Evolutionary conservation across 306 rosid genomes (phyloP).

Genomic region (Oxytropis ochrocephala): DNA sequence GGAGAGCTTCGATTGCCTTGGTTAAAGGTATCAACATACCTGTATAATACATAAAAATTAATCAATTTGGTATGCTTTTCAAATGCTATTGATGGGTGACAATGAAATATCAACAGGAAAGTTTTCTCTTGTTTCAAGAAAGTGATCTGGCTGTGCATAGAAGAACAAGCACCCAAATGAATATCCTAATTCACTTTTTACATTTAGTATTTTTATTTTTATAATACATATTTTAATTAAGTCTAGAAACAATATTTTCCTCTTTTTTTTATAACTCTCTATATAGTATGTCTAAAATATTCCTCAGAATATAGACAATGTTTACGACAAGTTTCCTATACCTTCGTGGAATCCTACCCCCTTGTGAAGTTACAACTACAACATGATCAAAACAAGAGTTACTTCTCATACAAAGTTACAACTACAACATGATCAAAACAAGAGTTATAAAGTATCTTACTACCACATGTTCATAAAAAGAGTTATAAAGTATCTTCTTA

Average conservation of each 20-base stretch:
- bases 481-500: conserved; percentile 25
- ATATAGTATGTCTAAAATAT: background rate
- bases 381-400: background rate
- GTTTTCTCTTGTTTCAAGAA: background rate
- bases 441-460: conserved; percentile 9
- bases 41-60: conserved; percentile 29
- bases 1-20: conserved; percentile 61
- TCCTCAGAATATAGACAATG: background rate
- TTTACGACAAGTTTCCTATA: background rate
- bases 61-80: conserved; percentile 1
- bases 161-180: conserved; percentile 3
- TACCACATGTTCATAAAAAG: background rate
- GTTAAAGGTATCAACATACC: conserved; percentile 97
- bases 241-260: conserved; percentile 8
- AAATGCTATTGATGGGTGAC: background rate
- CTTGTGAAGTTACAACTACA: background rate
- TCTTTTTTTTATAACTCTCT: background rate
- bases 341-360: too few relatives aligned
- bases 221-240: background rate
- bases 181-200: background rate
- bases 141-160: background rate
- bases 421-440: background rate
- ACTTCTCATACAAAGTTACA: background rate
- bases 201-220: background rate
- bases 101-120: conserved; percentile 6